These are phyloP conservation scores for Ceratobasidium sp. DNA, from an alignment of 1,284 basidiomycete species.

Conservation along the genomic window DNA sequence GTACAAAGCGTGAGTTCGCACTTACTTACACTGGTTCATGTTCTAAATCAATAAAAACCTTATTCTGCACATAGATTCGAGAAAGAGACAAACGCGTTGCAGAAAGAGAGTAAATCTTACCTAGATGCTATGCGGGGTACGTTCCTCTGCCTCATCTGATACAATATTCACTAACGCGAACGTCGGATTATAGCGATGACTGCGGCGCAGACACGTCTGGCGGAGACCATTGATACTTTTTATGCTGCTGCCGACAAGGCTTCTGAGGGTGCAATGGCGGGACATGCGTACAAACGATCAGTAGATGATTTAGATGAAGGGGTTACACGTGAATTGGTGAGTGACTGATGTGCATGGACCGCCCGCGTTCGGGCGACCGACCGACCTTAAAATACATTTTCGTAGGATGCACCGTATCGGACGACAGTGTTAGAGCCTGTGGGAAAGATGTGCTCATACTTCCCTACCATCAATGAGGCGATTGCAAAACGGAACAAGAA, in stretches of 20 bases:
- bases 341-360: slow-evolving; percentile 51
- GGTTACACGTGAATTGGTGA: slow-evolving; percentile 86
- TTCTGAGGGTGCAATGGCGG: slow-evolving; percentile 96
- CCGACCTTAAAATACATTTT: background rate
- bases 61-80: slow-evolving; percentile 74
- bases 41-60: slow-evolving; percentile 34
- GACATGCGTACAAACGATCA: slow-evolving; percentile 95
- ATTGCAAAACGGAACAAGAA: slow-evolving; percentile 97
- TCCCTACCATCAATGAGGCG: slow-evolving; percentile 93
- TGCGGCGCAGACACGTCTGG: slow-evolving; percentile 91
- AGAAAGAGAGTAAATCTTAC: slow-evolving; percentile 96
- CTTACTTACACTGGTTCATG: slow-evolving; percentile 5
- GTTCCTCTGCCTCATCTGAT: slow-evolving; percentile 51
- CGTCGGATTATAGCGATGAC: slow-evolving; percentile 80
- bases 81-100: slow-evolving; percentile 91
- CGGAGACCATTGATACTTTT: slow-evolving; percentile 94
- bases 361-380: background rate
- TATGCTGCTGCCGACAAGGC: slow-evolving; percentile 87
- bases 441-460: slow-evolving; percentile 96
- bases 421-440: slow-evolving; percentile 96
- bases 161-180: slow-evolving; percentile 8
- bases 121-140: slow-evolving; percentile 93
- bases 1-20: slow-evolving; percentile 81
- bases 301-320: slow-evolving; percentile 94
- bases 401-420: slow-evolving; percentile 91